Percentiles rank a stretch among this genome's conserved stretches.
Evolutionary conservation across 2,329 filamentous ascomycete species (phyloP).

Genomic region (Botrytis aclada): DNA sequence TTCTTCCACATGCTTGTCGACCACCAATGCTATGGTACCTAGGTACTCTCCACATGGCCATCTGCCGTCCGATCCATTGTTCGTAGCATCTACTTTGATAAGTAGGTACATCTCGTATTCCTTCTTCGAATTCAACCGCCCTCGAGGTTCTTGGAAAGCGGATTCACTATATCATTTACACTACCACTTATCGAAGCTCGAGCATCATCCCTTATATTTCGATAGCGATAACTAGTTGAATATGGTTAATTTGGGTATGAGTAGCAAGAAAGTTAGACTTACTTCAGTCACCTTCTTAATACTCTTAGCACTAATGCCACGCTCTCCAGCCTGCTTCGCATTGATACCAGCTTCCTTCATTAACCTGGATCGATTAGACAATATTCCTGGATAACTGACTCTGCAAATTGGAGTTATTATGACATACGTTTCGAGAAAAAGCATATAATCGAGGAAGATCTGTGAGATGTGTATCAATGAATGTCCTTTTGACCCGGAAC

Average conservation of each 20-base stretch:
- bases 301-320: slow-evolving; percentile 69
- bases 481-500: slow-evolving; percentile 19
- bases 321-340: slow-evolving; percentile 70
- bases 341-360: slow-evolving; percentile 77
- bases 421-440: slow-evolving; percentile 67
- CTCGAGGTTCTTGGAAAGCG: not conserved
- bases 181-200: not conserved
- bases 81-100: not conserved
- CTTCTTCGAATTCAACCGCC: not conserved
- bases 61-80: not conserved
- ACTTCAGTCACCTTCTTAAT: slow-evolving; percentile 77
- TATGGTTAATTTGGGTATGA: slow-evolving; percentile 2
- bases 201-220: slow-evolving; percentile 19
- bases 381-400: not conserved
- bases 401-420: not conserved
- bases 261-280: slow-evolving; percentile 35
- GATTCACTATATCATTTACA: not conserved
- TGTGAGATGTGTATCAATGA: slow-evolving; percentile 39
- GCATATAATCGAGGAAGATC: slow-evolving; percentile 81
- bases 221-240: slow-evolving; percentile 9
- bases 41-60: not conserved
- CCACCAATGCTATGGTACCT: not conserved
- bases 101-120: not conserved
- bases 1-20: not conserved
- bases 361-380: slow-evolving; percentile 49